Evolutionary conservation across 441 rosid genomes (phyloP).

Genomic region (Sinapis alba): DNA sequence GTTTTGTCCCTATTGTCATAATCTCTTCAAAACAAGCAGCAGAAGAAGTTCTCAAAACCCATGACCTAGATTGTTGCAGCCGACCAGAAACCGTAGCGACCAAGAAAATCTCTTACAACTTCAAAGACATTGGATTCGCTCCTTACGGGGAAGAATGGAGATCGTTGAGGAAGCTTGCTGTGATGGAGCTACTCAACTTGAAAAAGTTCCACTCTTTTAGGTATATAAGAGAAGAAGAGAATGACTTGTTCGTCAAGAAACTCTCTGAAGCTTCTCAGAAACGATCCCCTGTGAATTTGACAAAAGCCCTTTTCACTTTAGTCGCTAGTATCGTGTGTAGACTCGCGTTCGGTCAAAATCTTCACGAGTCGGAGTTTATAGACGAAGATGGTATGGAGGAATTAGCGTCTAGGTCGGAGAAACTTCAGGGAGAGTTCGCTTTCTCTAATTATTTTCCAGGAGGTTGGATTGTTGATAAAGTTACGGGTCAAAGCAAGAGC

Average conservation of each 20-base stretch:
- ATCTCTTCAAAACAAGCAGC: conserved; percentile 44
- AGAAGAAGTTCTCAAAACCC: conserved; percentile 44
- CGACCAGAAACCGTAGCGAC: conserved; percentile 43
- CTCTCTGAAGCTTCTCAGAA: conserved; percentile 39
- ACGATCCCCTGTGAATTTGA: conserved; percentile 43
- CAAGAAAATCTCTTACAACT: conserved; percentile 46
- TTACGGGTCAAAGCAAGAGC: conserved; percentile 44
- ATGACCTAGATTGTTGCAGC: conserved; percentile 54
- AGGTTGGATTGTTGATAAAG: conserved; percentile 49
- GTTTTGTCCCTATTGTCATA: conserved; percentile 33
- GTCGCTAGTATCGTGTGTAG: conserved; percentile 38
- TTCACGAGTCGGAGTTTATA: conserved; percentile 40
- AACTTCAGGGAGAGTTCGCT: conserved; percentile 26
- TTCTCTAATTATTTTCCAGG: conserved; percentile 50
- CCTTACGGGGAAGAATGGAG: conserved; percentile 56
- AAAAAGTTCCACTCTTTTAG: conserved; percentile 49
- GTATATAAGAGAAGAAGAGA: conserved; percentile 51
- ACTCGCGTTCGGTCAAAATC: conserved; percentile 48
- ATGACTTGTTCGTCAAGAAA: conserved; percentile 37
- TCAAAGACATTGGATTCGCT: conserved; percentile 45
- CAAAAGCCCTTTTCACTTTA: conserved; percentile 38
- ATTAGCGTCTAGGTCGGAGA: conserved; percentile 32
- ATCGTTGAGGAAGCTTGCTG: conserved; percentile 44
- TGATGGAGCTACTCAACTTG: conserved; percentile 52
- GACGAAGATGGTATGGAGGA: conserved; percentile 37